A percentile compares a stretch with the other conserved stretches of the same genome.
These are phyloP conservation scores for Colletotrichum aenigma DNA, from an alignment of 2,329 filamentous ascomycete species.

Conservation along the genomic window DNA sequence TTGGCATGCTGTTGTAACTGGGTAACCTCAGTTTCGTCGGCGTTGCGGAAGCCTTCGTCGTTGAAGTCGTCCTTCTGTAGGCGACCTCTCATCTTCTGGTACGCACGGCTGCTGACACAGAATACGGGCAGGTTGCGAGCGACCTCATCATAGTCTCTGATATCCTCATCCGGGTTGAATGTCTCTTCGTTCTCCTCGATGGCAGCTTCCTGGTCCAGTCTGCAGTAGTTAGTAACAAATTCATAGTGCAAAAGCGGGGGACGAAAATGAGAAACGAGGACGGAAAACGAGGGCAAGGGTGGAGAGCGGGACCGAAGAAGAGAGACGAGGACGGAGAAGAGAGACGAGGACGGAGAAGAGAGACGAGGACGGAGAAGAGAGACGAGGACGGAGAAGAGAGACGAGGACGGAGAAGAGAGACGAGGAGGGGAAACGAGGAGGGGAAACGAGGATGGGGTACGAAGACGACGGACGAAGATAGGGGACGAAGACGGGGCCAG, in stretches of 20 bases:
- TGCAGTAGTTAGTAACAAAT: not conserved
- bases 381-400: no score
- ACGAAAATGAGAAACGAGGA: not conserved
- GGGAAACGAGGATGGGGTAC: no score
- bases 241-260: not conserved
- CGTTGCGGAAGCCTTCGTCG: conserved; percentile 51
- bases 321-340: not conserved
- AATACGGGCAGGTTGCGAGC: conserved; percentile 64
- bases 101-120: conserved; percentile 66
- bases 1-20: conserved; percentile 56
- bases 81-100: conserved; percentile 63
- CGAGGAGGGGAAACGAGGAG: no score
- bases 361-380: no score
- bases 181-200: conserved; percentile 5
- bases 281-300: not conserved
- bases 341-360: no score
- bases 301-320: not conserved
- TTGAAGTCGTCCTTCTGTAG: conserved; percentile 56
- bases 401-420: no score
- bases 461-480: no score
- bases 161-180: conserved; percentile 36
- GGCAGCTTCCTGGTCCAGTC: conserved; percentile 12
- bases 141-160: conserved; percentile 63
- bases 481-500: no score
- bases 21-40: conserved; percentile 64